phyloP scores from a whole-genome alignment of 2,329 filamentous ascomycete genomes.

The Byssoonygena ceratinophila region DNA sequence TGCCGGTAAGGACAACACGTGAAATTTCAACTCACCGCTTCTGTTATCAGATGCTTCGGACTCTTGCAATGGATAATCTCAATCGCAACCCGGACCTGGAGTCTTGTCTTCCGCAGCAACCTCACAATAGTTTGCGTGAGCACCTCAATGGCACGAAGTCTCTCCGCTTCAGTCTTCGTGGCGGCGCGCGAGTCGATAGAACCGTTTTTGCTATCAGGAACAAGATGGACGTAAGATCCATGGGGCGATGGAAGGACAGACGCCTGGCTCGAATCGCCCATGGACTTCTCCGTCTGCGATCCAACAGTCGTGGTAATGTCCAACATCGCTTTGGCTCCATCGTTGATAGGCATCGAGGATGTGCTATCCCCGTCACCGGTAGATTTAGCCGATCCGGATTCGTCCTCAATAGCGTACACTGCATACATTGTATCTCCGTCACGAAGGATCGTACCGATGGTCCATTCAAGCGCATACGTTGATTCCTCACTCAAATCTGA shows the following conservation, averaged over 20 bases:
- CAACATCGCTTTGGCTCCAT: slow-evolving; percentile 63
- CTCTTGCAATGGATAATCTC: slow-evolving; percentile 98
- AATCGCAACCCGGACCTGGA: slow-evolving; percentile 87
- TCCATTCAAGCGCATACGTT: slow-evolving; percentile 92
- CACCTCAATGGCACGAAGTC: slow-evolving; percentile 66
- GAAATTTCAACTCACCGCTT: slow-evolving; percentile 51
- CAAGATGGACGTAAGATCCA: slow-evolving; percentile 22
- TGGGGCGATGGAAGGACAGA: slow-evolving; percentile 17
- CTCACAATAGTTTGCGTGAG: slow-evolving; percentile 79
- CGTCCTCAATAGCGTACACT: slow-evolving; percentile 89
- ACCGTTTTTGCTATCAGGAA: slow-evolving; percentile 32
- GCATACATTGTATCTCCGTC: slow-evolving; percentile 90
- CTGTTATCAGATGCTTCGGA: slow-evolving; percentile 87
- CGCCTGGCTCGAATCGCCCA: slow-evolving; percentile 25
- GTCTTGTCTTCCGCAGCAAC: slow-evolving; percentile 74
- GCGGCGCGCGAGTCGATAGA: slow-evolving; percentile 42
- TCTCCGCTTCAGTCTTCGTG: slow-evolving; percentile 62
- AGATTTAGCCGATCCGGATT: slow-evolving; percentile 40
- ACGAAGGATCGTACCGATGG: slow-evolving; percentile 83
- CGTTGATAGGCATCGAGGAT: slow-evolving; percentile 49
- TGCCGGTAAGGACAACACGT: background rate
- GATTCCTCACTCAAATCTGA: slow-evolving; percentile 92
- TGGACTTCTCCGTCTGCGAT: slow-evolving; percentile 46
- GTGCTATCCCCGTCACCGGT: slow-evolving; percentile 33
- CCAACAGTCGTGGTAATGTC: slow-evolving; percentile 63